Percentiles rank a stretch among this genome's conserved stretches.
Conservation (phyloP, 208 protist species). For the Acanthamoeba sp. region DNA sequence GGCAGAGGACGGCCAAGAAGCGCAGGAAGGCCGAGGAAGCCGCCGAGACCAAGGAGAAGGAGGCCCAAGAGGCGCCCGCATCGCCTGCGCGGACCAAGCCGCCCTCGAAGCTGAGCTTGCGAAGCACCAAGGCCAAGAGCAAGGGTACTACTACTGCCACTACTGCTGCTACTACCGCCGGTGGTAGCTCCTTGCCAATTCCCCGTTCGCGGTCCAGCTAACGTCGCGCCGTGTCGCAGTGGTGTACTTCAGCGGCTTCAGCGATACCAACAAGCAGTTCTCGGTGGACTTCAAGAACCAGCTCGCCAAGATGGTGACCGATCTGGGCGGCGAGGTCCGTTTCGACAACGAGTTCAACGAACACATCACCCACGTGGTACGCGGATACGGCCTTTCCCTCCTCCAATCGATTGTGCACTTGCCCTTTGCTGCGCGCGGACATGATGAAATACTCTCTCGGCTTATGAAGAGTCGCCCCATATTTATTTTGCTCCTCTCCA, state of each 20-base stretch:
- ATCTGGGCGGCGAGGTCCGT: constrained; percentile 41
- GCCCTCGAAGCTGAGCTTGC: constrained; percentile 2
- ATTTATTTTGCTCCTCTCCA: too few species aligned
- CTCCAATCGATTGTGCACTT: not conserved
- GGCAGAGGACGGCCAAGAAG: not conserved
- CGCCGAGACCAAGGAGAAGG: not conserved
- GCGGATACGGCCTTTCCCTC: not conserved
- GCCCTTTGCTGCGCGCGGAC: not conserved
- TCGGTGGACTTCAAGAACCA: not conserved
- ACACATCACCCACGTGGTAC: constrained; percentile 66
- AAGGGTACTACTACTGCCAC: constrained; percentile 16
- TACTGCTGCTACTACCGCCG: too few species aligned
- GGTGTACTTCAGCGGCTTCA: constrained; percentile 66
- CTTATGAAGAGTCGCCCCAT: not conserved
- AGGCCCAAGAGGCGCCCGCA: not conserved
- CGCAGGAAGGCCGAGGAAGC: not conserved
- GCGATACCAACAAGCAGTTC: not conserved
- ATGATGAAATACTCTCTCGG: not conserved
- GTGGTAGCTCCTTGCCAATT: not conserved
- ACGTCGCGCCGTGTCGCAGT: not conserved
- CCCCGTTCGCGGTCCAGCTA: not conserved
- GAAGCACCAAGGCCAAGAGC: not conserved
- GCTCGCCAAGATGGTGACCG: constrained; percentile 8
- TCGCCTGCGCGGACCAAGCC: not conserved
- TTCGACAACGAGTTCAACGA: constrained; percentile 59